Evolutionary conservation across 116 monocot genomes (phyloP), one percentile per base, ranked within the genome.

Genomic region (Papilionanthe hybrid): DNA sequence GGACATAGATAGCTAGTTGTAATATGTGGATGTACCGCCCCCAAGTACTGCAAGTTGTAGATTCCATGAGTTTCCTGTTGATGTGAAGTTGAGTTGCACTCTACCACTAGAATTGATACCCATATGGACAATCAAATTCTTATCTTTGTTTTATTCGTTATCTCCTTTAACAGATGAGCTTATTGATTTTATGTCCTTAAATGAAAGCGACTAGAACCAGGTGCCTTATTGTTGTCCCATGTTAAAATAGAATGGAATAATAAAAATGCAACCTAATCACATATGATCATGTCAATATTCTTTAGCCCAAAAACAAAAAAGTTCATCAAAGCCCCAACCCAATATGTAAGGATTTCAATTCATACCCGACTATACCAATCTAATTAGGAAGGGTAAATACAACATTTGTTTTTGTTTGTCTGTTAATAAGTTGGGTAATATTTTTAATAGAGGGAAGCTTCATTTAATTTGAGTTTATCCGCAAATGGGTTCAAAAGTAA

Each of bases 401-500:
- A 69, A 69, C 17, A 17, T 17, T 69, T 13, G 4, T 53, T 65
- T 65, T 9, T 30, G 30, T 30, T 68, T 68, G 9, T 6, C 9
- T n/a, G n/a, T 68, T 72, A 20, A 72, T 43, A 20, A 57, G 72
- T 44, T 72, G 66, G 66, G 66, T 74, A 72, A 81, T 66, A 80
- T 76, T 78, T 78, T 74, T 55, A 76, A 85, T 58, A 81, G 63
- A 78, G 77, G 76, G 85, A 83, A 82, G 78, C 83, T 55, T 41
- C 81, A 2, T 28, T 74, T 83, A 45, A 85, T 76, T 37, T 72
- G 47, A 76, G 67, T 78, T 76, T 44, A 66, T 42, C 78, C 78
- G 72, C 72, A 89, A 79, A 42, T 78, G 32, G 71, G 78, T 67
- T 49, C 49, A 87, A 75, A 77, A 82, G 77, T 53, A 83, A 87